Percentiles rank a stretch among this genome's conserved stretches.
These are phyloP conservation scores for Striga asiatica DNA, from an alignment of 257 asterid genomes.

Conservation along the genomic window DNA sequence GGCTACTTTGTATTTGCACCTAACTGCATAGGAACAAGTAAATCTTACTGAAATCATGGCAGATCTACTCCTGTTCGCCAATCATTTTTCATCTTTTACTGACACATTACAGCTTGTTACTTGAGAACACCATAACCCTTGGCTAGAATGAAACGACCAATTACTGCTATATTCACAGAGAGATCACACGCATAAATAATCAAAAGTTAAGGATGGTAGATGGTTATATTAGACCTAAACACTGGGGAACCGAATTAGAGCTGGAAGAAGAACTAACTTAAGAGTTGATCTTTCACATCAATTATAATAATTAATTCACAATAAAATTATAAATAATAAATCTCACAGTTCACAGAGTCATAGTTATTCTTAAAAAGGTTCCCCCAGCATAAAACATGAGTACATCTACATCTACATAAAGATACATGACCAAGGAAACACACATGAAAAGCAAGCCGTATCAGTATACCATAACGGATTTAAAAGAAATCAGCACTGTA, in stretches of 20 bases:
- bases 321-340: neutral
- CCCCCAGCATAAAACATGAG: neutral
- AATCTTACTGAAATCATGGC: conserved; percentile 4
- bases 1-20: neutral
- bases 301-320: neutral
- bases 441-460: neutral
- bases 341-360: too few species aligned
- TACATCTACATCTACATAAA: conserved; percentile 3
- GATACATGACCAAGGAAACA: neutral
- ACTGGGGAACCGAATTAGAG: neutral
- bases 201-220: neutral
- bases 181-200: conserved; percentile 3
- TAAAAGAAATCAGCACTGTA: neutral
- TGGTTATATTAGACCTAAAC: neutral
- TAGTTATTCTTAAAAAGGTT: neutral
- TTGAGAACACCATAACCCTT: neutral
- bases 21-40: neutral
- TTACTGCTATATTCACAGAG: neutral
- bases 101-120: neutral
- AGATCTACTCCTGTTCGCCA: neutral
- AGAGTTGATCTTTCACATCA: neutral
- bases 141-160: conserved; percentile 7
- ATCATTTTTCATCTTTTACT: neutral
- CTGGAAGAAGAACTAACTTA: neutral
- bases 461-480: neutral